Conservation (phyloP, 1,284 basidiomycete genomes). For the Filobasidium uniguttulatum region DNA sequence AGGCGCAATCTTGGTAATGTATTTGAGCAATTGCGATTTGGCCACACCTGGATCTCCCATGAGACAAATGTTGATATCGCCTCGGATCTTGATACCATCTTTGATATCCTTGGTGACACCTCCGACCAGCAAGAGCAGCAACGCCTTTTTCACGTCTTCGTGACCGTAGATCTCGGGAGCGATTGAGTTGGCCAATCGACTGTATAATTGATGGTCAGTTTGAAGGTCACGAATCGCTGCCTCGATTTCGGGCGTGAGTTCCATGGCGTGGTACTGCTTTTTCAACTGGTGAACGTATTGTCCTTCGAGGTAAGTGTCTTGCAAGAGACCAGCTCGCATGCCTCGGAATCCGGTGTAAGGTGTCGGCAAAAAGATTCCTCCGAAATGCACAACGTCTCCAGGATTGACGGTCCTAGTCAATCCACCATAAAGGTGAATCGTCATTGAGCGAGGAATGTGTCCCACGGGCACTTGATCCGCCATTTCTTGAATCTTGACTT, state of each 20-base stretch:
- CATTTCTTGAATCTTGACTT: conserved; percentile 99
- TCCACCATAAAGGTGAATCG: conserved; percentile 78
- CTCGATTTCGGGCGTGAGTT: conserved; percentile 73
- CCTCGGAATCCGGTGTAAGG: conserved; percentile 80
- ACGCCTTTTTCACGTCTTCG: conserved; percentile 91
- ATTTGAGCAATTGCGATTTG: conserved; percentile 95
- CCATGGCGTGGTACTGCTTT: conserved; percentile 93
- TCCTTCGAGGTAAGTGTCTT: conserved; percentile 91
- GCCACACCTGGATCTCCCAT: conserved; percentile 99
- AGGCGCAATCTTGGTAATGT: conserved; percentile 96
- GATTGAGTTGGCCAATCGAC: conserved; percentile 48
- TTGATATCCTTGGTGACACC: conserved; percentile 89
- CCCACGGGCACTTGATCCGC: conserved; percentile 99
- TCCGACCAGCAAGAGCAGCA: conserved; percentile 85
- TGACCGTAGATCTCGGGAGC: conserved; percentile 99
- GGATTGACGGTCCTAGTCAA: conserved; percentile 86
- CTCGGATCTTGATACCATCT: conserved; percentile 97
- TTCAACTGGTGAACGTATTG: conserved; percentile 89
- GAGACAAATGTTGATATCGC: conserved; percentile 92
- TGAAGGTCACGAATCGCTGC: conserved; percentile 57
- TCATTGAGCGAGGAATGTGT: conserved; percentile 97
- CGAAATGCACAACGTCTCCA: conserved; percentile 86
- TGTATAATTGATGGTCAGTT: conserved; percentile 66
- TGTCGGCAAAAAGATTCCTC: conserved; percentile 77
- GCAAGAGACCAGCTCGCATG: conserved; percentile 82